Base-by-base conservation (phyloP, 345 rosid genomes). In the Pugionium cornutum region DNA sequence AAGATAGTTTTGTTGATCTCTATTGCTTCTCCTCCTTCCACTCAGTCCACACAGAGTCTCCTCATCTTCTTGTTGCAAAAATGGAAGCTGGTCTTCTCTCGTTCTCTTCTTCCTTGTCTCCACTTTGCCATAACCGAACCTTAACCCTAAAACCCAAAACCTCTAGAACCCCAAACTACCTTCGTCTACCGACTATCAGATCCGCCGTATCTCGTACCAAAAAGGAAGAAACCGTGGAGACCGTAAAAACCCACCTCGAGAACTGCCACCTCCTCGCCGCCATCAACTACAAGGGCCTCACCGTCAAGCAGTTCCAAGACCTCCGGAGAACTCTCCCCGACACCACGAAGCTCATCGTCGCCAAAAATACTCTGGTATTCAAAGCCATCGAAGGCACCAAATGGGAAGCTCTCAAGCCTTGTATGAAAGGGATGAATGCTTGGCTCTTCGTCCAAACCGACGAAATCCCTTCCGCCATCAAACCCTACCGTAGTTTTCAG, bases 351-450 rank as follows among this genome's bases (percentile, higher is more conserved):
- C 84, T 89, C 4, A 3, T 90, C 4, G 92, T 94, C 6, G 99
- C 97, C 8, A 89, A 94, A 68, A 94, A 94, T 83, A 88, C 90
- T 5, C 58, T 94, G 9, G 99, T 94, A 36, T 74, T 64, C 58
- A 94, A 94, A 48, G 99, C 99, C 37, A 79, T 94, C 34, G 96
- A 89, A 61, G 97, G 96, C 7, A 94, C 98, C 6, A 79, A 73
- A 3, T 89, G 91, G 90, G 92, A 86, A 64, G 89, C 80, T 42
- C 75, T 94, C 35, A 81, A 86, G 77, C 95, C 99, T 3, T 92
- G 97, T 67, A 92, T 92, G 99, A 88, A 70, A 53, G 99, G 99
- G 6, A 94, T 90, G 99, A 89, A 89, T 41, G 97, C 83, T 31
- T 94, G 96, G 95, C 85, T 90, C 28, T 94, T 94, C 46, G 97